Evolutionary conservation across 2,329 filamentous ascomycete genomes (phyloP), one percentile per base, ranked within the genome.

Genomic region (Alternaria sp.): DNA sequence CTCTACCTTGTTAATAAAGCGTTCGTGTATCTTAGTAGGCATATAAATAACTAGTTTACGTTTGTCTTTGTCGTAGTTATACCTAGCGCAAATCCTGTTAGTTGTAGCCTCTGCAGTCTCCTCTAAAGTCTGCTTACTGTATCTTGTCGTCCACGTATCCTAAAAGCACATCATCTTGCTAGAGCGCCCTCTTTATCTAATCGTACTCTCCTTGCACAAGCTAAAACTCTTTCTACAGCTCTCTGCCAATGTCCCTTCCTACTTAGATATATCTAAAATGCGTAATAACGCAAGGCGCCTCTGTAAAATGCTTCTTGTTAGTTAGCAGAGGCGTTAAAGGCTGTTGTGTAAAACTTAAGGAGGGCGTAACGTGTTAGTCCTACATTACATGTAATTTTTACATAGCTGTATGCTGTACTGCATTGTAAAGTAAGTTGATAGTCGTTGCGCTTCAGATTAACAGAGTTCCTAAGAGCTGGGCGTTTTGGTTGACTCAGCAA

Each of bases 11-110:
- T 34, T 53, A 17, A 67, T 62, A 33, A 69, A 70, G 23, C 41
- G 55, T 36, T 71, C 60, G 48, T 72, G 65, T 61, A 67, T 28
- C 0, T 3, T 52, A 3, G 58, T 69, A 60, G 68, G 65, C 62
- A 69, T 69, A 40, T 65, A 61, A 63, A 70, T 34, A 14, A 64
- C 36, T 26, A 70, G 53, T 53, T 8, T 36, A 51, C 42, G 8
- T 5, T 29, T 52, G 1, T 63, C 42, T 45, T 2, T 49, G 57
- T 63, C 44, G 51, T 68, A 69, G 40, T 71, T 58, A 65, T 71
- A 67, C 51, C 66, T 69, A n/a, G n/a, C n/a, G 33, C 26, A 34
- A 17, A 54, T 23, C 33, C 26, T 46, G 34, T 68, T 39, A 69
- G 54, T 50, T 31, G 37, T 42, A 5, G 34, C 40, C 37, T 42